Evolutionary conservation across 805 yeast genomes (phyloP).

Genomic region (Saturnispora dispora): DNA sequence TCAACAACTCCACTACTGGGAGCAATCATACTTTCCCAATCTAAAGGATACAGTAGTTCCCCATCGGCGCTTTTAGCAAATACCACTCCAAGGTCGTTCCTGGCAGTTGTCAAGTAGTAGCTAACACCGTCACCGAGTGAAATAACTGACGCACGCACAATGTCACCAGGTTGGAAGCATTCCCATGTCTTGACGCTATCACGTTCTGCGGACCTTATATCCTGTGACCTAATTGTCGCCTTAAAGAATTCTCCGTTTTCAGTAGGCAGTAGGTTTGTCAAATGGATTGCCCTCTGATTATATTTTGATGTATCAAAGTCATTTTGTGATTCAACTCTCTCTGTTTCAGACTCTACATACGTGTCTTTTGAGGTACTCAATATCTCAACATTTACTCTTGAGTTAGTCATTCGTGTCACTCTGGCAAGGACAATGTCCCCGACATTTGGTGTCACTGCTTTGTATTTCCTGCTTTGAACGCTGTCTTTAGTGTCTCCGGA

Average conservation of each 20-base stretch:
- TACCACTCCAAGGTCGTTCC: constrained; percentile 88
- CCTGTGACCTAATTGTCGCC: constrained; percentile 80
- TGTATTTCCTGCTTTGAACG: constrained; percentile 4
- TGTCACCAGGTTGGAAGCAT: constrained; percentile 85
- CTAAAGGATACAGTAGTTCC: constrained; percentile 74
- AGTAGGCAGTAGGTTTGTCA: constrained; percentile 37
- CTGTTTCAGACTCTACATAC: constrained; percentile 1
- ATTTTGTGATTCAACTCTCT: constrained; percentile 7
- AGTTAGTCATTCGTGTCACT: constrained; percentile 55
- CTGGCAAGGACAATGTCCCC: constrained; percentile 74
- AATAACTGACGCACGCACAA: constrained; percentile 73
- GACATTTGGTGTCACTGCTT: constrained; percentile 61
- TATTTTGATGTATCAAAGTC: constrained; percentile 1
- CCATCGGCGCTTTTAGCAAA: constrained; percentile 66
- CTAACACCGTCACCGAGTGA: constrained; percentile 92
- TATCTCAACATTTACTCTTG: constrained; percentile 75
- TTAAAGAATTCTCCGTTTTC: constrained; percentile 85
- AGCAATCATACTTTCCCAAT: constrained; percentile 92
- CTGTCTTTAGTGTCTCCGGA: background rate
- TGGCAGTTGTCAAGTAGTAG: constrained; percentile 82
- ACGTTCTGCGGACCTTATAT: constrained; percentile 82
- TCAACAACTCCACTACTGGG: constrained; percentile 68
- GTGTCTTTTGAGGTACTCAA: constrained; percentile 26
- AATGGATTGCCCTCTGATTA: constrained; percentile 9
- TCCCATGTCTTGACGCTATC: constrained; percentile 75